Conservation (phyloP, 2,329 filamentous ascomycete genomes). For the Nigrospora oryzae region DNA sequence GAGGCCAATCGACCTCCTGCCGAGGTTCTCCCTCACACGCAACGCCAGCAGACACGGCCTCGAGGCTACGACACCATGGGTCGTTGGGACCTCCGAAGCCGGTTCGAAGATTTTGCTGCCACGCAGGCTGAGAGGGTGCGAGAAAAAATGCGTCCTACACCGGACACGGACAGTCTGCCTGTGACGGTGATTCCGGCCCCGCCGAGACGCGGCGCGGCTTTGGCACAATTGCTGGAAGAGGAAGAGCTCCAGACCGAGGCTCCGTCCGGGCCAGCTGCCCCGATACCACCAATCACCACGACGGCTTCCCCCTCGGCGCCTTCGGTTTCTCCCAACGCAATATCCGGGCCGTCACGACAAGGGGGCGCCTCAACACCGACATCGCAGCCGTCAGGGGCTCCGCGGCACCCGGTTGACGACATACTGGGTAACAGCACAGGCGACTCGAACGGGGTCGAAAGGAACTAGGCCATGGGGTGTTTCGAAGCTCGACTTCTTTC, state of each 20-base stretch:
- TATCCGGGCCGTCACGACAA: no score
- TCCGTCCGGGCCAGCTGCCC: constrained; percentile 8
- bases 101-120: constrained; percentile 53
- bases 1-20: constrained; percentile 16
- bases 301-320: not conserved
- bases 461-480: not conserved
- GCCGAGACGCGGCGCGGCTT: constrained; percentile 44
- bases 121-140: constrained; percentile 52
- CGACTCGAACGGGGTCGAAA: no score
- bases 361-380: no score
- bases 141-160: constrained; percentile 44
- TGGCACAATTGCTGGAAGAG: constrained; percentile 49
- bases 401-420: not conserved
- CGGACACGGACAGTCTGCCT: constrained; percentile 46
- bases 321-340: not conserved
- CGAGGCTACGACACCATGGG: constrained; percentile 18
- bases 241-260: constrained; percentile 22
- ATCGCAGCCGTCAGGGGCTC: not conserved
- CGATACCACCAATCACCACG: constrained; percentile 1
- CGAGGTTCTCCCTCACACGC: constrained; percentile 22
- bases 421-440: not conserved
- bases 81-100: constrained; percentile 47
- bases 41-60: constrained; percentile 11
- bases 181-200: constrained; percentile 55
- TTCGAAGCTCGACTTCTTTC: not conserved